phyloP scores from a whole-genome alignment of 2,329 filamentous ascomycete species.

The Cladosporium phlei region DNA sequence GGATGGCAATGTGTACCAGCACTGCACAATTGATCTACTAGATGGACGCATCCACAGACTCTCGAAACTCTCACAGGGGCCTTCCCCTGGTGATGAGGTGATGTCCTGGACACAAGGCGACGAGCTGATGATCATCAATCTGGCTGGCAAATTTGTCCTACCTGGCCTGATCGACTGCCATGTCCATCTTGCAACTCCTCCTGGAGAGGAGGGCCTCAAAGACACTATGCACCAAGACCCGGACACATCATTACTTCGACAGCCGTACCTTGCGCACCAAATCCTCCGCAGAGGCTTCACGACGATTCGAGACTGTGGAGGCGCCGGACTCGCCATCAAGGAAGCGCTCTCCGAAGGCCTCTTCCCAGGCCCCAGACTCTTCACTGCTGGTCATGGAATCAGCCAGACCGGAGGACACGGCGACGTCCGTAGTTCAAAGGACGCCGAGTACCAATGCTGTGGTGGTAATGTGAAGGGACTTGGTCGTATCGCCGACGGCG shows the following conservation, averaged over 20 bases:
- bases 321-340: constrained; percentile 51
- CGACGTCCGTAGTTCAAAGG: constrained; percentile 45
- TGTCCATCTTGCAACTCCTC: constrained; percentile 45
- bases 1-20: constrained; percentile 27
- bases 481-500: constrained; percentile 50
- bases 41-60: constrained; percentile 28
- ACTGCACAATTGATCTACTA: constrained; percentile 29
- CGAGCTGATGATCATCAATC: constrained; percentile 33
- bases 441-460: constrained; percentile 46
- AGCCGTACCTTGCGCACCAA: constrained; percentile 45
- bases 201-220: constrained; percentile 37
- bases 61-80: constrained; percentile 24
- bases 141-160: constrained; percentile 43
- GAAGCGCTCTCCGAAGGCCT: constrained; percentile 55
- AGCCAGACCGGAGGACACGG: constrained; percentile 57
- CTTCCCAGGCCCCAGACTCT: constrained; percentile 52
- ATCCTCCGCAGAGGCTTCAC: constrained; percentile 58
- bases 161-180: constrained; percentile 52
- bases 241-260: constrained; percentile 39
- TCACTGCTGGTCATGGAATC: constrained; percentile 51
- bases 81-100: constrained; percentile 26
- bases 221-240: constrained; percentile 35
- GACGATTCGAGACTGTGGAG: constrained; percentile 54
- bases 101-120: constrained; percentile 26
- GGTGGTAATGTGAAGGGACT: constrained; percentile 39